A percentile compares a stretch with the other conserved stretches of the same genome.
phyloP scores from a whole-genome alignment of 768 basidiomycete species.

The Tricholoma terreum region DNA sequence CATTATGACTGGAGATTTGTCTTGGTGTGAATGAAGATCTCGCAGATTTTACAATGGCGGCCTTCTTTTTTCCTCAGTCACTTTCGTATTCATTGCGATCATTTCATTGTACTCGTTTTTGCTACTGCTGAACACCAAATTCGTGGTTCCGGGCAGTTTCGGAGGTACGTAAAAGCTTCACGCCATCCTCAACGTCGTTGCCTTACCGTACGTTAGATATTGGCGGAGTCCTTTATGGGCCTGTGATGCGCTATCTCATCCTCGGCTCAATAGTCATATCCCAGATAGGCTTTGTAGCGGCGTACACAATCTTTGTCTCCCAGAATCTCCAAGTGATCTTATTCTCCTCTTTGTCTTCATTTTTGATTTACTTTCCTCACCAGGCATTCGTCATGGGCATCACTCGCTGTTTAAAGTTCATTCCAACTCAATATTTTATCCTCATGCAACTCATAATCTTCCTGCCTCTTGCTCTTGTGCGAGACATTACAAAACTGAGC shows the following conservation, averaged over 20 bases:
- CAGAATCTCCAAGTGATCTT: constrained; percentile 67
- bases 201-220: constrained; percentile 57
- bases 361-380: constrained; percentile 8
- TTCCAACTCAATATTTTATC: constrained; percentile 80
- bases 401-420: constrained; percentile 64
- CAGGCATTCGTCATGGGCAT: constrained; percentile 82
- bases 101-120: constrained; percentile 94
- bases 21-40: constrained; percentile 2
- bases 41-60: constrained; percentile 92
- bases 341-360: neutral
- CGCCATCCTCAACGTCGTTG: neutral
- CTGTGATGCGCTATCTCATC: constrained; percentile 90
- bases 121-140: constrained; percentile 82
- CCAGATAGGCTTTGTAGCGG: constrained; percentile 84
- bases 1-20: neutral
- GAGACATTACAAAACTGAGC: constrained; percentile 93
- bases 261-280: constrained; percentile 85
- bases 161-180: constrained; percentile 64
- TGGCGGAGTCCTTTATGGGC: constrained; percentile 87
- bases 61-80: constrained; percentile 79
- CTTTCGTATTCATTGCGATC: constrained; percentile 76
- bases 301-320: constrained; percentile 95
- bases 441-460: constrained; percentile 81
- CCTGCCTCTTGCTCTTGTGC: constrained; percentile 83
- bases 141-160: constrained; percentile 87